These are phyloP conservation scores for Tuber brumale DNA, from an alignment of 495 filamentous ascomycete genomes.

Conservation along the genomic window DNA sequence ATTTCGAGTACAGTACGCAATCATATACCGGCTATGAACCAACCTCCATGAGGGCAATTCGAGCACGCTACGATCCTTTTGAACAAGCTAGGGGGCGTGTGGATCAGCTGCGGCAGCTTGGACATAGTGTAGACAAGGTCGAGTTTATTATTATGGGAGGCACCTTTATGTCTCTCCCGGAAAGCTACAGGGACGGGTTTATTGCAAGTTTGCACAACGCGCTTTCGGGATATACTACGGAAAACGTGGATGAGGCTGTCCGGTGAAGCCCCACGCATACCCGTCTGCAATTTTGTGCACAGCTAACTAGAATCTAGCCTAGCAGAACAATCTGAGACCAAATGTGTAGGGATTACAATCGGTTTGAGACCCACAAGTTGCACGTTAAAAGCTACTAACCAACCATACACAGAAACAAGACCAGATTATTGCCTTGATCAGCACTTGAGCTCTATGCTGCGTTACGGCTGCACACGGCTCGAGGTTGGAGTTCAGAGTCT, in stretches of 20 bases:
- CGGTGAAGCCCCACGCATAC: conserved; percentile 53
- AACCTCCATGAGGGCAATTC: conserved; percentile 95
- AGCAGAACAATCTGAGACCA: conserved; percentile 46
- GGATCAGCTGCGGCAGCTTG: conserved; percentile 88
- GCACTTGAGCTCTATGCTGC: conserved; percentile 87
- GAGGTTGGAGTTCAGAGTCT: conserved; percentile 94
- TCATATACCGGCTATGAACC: conserved; percentile 98
- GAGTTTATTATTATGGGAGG: conserved; percentile 99
- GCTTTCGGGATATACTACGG: conserved; percentile 82
- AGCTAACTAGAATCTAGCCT: conserved; percentile 63
- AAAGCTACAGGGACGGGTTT: conserved; percentile 82
- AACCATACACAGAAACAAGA: conserved; percentile 58
- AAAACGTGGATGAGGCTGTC: conserved; percentile 91
- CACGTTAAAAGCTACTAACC: conserved; percentile 4
- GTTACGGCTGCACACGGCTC: conserved; percentile 90
- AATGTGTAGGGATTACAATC: conserved; percentile 97
- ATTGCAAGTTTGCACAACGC: conserved; percentile 96
- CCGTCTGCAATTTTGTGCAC: not conserved
- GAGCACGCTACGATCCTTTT: conserved; percentile 94
- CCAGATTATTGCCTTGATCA: conserved; percentile 93
- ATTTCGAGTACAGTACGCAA: conserved; percentile 98
- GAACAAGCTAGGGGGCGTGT: conserved; percentile 94
- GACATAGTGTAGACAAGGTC: conserved; percentile 96
- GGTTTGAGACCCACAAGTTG: conserved; percentile 12
- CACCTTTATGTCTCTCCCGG: conserved; percentile 93